phyloP scores from a whole-genome alignment of 306 rosid genomes.

The Prunus persica region Prunus_persica_NCBIv2 NC_034009.1:8392501-8393000 shows the following conservation, averaged over 20 bases:
- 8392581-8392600: background rate
- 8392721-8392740: background rate
- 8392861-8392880: conserved; percentile 65
- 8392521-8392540: conserved; percentile 31
- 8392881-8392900: conserved; percentile 60
- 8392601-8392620: conserved; percentile 69
- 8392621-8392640: conserved; percentile 60
- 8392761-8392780: background rate
- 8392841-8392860: conserved; percentile 35
- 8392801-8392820: conserved; percentile 38
- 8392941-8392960: conserved; percentile 59
- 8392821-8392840: conserved; percentile 48
- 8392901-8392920: conserved; percentile 56
- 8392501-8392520: conserved; percentile 87
- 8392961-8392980: conserved; percentile 73
- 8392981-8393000: conserved; percentile 69
- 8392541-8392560: background rate
- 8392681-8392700: background rate
- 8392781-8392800: background rate
- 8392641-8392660: conserved; percentile 53
- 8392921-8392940: conserved; percentile 58
- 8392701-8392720: background rate
- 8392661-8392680: conserved; percentile 39
- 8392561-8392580: conserved; percentile 5
- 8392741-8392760: background rate